Evolutionary conservation across 495 filamentous ascomycete species (phyloP).

Genomic region (Penicillium lividum): DNA sequence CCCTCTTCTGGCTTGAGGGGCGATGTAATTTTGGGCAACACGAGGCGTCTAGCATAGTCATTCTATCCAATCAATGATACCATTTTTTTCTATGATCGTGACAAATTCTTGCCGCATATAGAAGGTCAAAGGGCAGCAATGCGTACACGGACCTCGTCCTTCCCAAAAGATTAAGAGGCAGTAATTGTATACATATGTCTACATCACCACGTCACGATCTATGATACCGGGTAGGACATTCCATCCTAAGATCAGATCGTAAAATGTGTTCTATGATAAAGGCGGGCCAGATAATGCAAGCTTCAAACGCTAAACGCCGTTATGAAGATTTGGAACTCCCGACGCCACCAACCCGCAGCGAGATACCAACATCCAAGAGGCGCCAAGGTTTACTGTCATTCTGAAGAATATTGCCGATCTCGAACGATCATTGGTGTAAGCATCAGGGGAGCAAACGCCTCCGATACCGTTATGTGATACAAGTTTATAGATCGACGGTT

Average conservation of each 20-base stretch:
- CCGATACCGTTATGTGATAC: not conserved
- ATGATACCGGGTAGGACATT: not conserved
- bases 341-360: too few relatives aligned
- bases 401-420: not conserved
- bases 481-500: not conserved
- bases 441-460: not conserved
- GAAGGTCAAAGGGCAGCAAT: not conserved
- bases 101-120: not conserved
- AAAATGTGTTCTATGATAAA: too few relatives aligned
- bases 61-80: constrained; percentile 29
- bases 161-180: not conserved
- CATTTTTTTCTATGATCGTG: constrained; percentile 12
- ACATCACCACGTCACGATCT: not conserved
- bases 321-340: too few relatives aligned
- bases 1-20: not conserved
- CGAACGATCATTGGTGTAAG: not conserved
- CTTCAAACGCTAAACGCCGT: too few relatives aligned
- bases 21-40: constrained; percentile 15
- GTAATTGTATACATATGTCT: not conserved
- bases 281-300: too few relatives aligned
- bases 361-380: too few relatives aligned
- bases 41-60: constrained; percentile 21
- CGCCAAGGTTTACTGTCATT: too few relatives aligned
- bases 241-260: too few relatives aligned
- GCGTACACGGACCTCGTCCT: not conserved